Evolutionary conservation across 2,329 filamentous ascomycete genomes (phyloP).

Genomic region (Aureobasidium sp.): DNA sequence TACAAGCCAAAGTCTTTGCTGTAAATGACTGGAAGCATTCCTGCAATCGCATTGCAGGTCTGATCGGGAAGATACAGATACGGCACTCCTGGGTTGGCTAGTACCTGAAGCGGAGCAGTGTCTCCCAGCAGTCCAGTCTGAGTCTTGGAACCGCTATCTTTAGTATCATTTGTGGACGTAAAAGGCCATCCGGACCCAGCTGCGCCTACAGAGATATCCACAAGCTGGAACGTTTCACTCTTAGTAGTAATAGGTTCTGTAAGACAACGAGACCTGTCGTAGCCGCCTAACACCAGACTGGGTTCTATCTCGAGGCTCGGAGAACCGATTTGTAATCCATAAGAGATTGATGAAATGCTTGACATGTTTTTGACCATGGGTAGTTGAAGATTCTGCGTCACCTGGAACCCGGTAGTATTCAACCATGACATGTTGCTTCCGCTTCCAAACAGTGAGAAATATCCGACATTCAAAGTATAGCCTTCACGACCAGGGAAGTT

Average conservation of each 20-base stretch:
- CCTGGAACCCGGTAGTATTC: neutral
- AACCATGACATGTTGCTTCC: neutral
- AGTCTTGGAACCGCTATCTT: too few relatives aligned
- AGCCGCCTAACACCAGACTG: constrained; percentile 3
- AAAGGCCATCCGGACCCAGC: neutral
- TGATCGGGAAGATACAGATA: neutral
- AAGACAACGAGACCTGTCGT: constrained; percentile 3
- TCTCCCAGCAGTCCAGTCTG: neutral
- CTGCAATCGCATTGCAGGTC: neutral
- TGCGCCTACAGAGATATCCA: neutral
- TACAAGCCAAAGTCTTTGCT: neutral
- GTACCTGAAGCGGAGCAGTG: neutral
- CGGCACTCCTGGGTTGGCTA: constrained; percentile 8
- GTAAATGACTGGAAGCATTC: constrained; percentile 1
- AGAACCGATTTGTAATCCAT: neutral
- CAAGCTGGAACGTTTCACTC: neutral
- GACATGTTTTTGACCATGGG: neutral
- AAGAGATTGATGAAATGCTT: neutral
- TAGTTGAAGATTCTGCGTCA: neutral
- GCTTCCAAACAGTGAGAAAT: constrained; percentile 5
- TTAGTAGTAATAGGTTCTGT: neutral
- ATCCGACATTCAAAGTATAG: constrained; percentile 9
- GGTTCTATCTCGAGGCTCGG: neutral
- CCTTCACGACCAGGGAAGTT: neutral
- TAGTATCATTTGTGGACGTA: neutral